These are phyloP conservation scores for Pichia cabralensis DNA, from an alignment of 805 yeast genomes.

Conservation along the genomic window DNA sequence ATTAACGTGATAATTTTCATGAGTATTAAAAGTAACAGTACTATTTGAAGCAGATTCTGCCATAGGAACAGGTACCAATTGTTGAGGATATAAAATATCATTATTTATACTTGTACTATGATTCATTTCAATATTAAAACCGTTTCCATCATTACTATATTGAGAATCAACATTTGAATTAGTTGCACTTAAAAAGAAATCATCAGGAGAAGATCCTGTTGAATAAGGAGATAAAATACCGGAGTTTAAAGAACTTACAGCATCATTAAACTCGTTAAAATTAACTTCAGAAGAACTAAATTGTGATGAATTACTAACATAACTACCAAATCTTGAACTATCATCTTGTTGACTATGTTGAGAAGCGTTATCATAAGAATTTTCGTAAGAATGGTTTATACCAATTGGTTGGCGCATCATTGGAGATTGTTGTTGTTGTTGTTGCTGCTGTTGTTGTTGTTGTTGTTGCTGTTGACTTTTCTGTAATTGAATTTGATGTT, in stretches of 20 bases:
- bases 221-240: conserved; percentile 27
- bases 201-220: conserved; percentile 30
- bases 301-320: conserved; percentile 12
- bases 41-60: conserved; percentile 21
- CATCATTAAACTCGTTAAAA: conserved; percentile 24
- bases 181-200: conserved; percentile 18
- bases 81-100: conserved; percentile 11
- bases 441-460: conserved; percentile 6
- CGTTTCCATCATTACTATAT: conserved; percentile 9
- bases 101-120: conserved; percentile 3
- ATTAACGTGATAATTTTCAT: conserved; percentile 5
- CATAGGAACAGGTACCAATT: conserved; percentile 19
- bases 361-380: neutral
- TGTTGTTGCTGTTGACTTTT: conserved; percentile 8
- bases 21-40: conserved; percentile 20
- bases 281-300: conserved; percentile 20
- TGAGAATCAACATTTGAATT: conserved; percentile 12
- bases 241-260: conserved; percentile 21
- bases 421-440: conserved; percentile 2
- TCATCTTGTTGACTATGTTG: conserved; percentile 1
- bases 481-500: conserved; percentile 1
- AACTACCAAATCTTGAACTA: conserved; percentile 13
- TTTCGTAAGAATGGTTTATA: conserved; percentile 1
- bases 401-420: neutral
- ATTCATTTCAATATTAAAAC: conserved; percentile 6